phyloP scores from a whole-genome alignment of 306 rosid genomes.

The Dryas octopetala region DNA sequence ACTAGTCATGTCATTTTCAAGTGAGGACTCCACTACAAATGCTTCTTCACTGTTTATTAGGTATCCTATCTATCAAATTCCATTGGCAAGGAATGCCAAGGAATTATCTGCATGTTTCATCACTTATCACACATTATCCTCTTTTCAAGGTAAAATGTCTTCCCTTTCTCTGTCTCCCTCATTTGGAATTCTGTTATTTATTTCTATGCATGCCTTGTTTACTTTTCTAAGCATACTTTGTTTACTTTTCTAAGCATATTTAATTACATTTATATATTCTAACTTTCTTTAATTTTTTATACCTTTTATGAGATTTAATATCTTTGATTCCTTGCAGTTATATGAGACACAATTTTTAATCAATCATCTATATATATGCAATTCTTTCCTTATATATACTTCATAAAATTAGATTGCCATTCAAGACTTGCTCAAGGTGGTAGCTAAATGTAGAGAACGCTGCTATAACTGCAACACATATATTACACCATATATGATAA shows the following conservation, averaged over 20 bases:
- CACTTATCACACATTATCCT: slow-evolving; percentile 22
- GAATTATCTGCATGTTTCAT: slow-evolving; percentile 30
- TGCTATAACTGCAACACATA: too few relatives aligned
- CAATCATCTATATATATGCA: background rate
- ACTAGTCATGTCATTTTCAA: background rate
- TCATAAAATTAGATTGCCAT: too few relatives aligned
- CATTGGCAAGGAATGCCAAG: slow-evolving; percentile 18
- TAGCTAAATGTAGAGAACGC: background rate
- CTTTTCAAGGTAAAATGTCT: slow-evolving; percentile 15
- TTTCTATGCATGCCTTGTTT: too few relatives aligned
- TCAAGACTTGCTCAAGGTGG: background rate
- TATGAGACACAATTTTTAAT: background rate
- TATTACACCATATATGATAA: too few relatives aligned
- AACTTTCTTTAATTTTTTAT: too few relatives aligned
- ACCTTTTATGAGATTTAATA: too few relatives aligned
- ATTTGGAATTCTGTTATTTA: background rate
- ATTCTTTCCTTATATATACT: too few relatives aligned
- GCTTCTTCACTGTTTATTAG: background rate
- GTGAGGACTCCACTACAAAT: too few relatives aligned
- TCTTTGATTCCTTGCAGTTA: background rate
- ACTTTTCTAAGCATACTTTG: background rate
- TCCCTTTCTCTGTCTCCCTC: background rate
- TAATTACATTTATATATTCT: background rate
- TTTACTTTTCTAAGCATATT: background rate
- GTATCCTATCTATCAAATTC: slow-evolving; percentile 35